Conservation (phyloP, 169 alveolate species). For the Plasmodium chabaudi region DNA sequence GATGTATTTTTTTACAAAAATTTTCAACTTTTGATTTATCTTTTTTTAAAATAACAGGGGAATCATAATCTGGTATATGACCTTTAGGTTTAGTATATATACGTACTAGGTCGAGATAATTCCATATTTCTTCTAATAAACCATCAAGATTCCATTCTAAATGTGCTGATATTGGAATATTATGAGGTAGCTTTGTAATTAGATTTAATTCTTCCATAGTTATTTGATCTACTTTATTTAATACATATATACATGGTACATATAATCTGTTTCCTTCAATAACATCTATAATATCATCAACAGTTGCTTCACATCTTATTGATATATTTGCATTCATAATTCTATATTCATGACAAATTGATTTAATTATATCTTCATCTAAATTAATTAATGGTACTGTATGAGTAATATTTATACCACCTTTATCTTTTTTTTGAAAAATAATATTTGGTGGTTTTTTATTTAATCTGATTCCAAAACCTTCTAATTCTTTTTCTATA, state of each 20-base stretch:
- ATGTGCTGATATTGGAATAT: constrained; percentile 95
- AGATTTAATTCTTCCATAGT: constrained; percentile 92
- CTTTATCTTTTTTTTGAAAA: constrained; percentile 83
- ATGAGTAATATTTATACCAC: constrained; percentile 87
- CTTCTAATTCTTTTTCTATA: constrained; percentile 96
- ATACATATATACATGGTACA: constrained; percentile 94
- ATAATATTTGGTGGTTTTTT: constrained; percentile 94
- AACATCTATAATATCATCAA: constrained; percentile 98
- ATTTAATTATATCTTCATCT: constrained; percentile 86
- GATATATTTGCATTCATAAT: constrained; percentile 94
- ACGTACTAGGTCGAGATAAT: constrained; percentile 95
- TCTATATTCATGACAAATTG: constrained; percentile 94
- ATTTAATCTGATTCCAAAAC: constrained; percentile 97
- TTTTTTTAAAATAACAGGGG: constrained; percentile 95
- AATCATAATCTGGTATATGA: constrained; percentile 96
- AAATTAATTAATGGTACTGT: constrained; percentile 85
- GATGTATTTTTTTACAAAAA: constrained; percentile 89
- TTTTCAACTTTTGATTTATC: constrained; percentile 87
- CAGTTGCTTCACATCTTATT: constrained; percentile 95
- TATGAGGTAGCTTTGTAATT: constrained; percentile 95
- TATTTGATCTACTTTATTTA: constrained; percentile 95
- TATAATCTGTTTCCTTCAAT: constrained; percentile 97
- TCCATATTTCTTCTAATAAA: constrained; percentile 97
- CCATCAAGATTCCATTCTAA: constrained; percentile 97
- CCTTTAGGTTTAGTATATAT: constrained; percentile 99